Evolutionary conservation across 1,284 basidiomycete species (phyloP).

Genomic region (Ustilago cynodontis): DNA sequence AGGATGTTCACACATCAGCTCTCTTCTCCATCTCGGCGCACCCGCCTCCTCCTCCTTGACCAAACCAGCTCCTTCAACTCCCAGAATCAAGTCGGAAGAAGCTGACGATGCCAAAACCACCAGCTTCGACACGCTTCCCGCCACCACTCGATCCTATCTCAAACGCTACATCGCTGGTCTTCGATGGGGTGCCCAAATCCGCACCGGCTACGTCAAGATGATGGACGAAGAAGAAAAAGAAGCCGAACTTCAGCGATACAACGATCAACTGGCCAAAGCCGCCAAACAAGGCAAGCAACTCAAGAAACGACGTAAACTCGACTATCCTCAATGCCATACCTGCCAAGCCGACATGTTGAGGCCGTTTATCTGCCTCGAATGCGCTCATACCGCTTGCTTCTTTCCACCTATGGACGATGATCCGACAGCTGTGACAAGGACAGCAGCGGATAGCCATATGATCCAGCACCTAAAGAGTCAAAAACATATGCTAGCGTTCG

Average conservation of each 20-base stretch:
- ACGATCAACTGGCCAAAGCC: conserved; percentile 26
- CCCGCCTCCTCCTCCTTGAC: neutral
- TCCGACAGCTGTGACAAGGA: conserved; percentile 20
- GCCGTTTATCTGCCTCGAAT: conserved; percentile 66
- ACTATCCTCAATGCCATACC: conserved; percentile 60
- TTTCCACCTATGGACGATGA: conserved; percentile 37
- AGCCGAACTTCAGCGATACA: conserved; percentile 23
- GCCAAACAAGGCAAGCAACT: conserved; percentile 31
- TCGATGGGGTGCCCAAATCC: conserved; percentile 58
- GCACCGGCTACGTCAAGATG: conserved; percentile 52
- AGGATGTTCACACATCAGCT: conserved; percentile 37
- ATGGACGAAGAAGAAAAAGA: conserved; percentile 48
- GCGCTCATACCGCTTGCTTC: conserved; percentile 63
- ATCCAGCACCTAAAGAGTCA: conserved; percentile 34
- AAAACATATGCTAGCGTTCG: conserved; percentile 53
- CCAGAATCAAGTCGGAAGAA: conserved; percentile 46
- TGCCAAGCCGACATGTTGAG: conserved; percentile 60
- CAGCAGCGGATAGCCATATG: conserved; percentile 39
- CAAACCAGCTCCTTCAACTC: neutral
- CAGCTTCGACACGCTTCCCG: conserved; percentile 34
- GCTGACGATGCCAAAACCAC: conserved; percentile 16
- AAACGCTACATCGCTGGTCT: conserved; percentile 59
- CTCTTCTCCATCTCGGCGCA: conserved; percentile 27
- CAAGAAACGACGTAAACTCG: conserved; percentile 44
- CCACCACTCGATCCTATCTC: conserved; percentile 27